Conservation (phyloP, 208 protist species). For the Vickermania ingenoplastis region DNA sequence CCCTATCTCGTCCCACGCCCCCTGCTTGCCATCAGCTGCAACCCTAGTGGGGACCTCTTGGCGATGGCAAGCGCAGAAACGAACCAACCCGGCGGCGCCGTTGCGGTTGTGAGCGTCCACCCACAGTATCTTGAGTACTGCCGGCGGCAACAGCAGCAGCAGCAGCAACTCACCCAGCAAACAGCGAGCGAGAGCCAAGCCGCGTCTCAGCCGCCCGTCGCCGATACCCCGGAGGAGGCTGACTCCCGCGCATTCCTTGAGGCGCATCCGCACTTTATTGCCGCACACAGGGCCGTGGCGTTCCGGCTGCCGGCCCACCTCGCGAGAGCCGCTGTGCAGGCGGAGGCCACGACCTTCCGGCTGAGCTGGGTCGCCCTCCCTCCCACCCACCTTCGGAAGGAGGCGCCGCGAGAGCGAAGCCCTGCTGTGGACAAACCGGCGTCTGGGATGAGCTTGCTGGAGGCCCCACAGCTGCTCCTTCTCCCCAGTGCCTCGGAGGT, state of each 20-base stretch:
- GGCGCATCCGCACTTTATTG: not conserved
- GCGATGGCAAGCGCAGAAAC: conserved; percentile 58
- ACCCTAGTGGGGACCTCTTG: conserved; percentile 48
- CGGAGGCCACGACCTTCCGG: conserved; percentile 37
- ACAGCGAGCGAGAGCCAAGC: not conserved
- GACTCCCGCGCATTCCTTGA: not conserved
- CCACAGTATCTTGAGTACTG: not conserved
- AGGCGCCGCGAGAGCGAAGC: conserved; percentile 53
- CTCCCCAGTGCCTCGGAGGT: conserved; percentile 39
- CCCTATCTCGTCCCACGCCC: conserved; percentile 54
- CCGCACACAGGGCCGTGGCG: conserved; percentile 5
- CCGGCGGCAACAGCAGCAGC: not conserved
- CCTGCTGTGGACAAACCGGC: conserved; percentile 9
- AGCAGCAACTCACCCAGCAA: not conserved
- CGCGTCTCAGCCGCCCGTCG: not conserved
- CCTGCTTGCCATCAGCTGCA: conserved; percentile 45
- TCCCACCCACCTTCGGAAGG: conserved; percentile 4
- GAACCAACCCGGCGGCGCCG: conserved; percentile 32
- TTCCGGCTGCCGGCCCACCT: conserved; percentile 32
- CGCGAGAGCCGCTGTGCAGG: conserved; percentile 23
- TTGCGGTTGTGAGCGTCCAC: conserved; percentile 11
- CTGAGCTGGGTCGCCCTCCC: conserved; percentile 42
- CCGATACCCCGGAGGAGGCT: not conserved
- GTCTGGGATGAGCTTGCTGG: not conserved
- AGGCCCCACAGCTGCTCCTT: conserved; percentile 20